Conservation (phyloP, 768 basidiomycete genomes). For the Naganishia randhawae region DNA sequence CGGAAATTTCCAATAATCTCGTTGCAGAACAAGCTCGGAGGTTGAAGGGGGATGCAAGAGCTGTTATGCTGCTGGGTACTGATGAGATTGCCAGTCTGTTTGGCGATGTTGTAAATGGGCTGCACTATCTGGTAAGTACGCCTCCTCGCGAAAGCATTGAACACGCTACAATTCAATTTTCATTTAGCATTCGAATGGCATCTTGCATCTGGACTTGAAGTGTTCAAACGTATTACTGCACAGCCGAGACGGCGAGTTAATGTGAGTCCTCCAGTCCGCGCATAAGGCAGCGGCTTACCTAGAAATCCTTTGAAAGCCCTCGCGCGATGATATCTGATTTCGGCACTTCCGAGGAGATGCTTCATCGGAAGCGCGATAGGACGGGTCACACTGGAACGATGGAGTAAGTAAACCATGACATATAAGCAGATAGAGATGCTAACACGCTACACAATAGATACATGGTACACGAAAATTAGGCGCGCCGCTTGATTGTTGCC, state of each 20-base stretch:
- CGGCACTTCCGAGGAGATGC: slow-evolving; percentile 88
- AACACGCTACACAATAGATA: slow-evolving; percentile 30
- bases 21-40: slow-evolving; percentile 8
- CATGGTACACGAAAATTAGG: slow-evolving; percentile 33
- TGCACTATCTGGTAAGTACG: slow-evolving; percentile 71
- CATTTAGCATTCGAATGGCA: slow-evolving; percentile 55
- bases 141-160: not conserved
- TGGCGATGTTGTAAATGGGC: slow-evolving; percentile 76
- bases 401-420: slow-evolving; percentile 61
- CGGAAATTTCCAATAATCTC: not conserved
- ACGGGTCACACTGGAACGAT: slow-evolving; percentile 96
- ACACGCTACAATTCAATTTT: not conserved
- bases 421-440: not conserved
- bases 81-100: slow-evolving; percentile 80
- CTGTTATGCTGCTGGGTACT: slow-evolving; percentile 77
- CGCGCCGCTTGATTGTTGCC: not conserved
- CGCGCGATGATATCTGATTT: slow-evolving; percentile 94
- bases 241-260: slow-evolving; percentile 78
- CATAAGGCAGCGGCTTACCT: not conserved
- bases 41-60: slow-evolving; percentile 45
- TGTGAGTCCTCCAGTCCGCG: slow-evolving; percentile 55
- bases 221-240: slow-evolving; percentile 89
- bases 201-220: slow-evolving; percentile 88
- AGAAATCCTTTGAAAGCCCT: slow-evolving; percentile 58
- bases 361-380: slow-evolving; percentile 63